phyloP scores from a whole-genome alignment of 108 stramenopile species.

The Cyclotella distinguenda region DNA sequence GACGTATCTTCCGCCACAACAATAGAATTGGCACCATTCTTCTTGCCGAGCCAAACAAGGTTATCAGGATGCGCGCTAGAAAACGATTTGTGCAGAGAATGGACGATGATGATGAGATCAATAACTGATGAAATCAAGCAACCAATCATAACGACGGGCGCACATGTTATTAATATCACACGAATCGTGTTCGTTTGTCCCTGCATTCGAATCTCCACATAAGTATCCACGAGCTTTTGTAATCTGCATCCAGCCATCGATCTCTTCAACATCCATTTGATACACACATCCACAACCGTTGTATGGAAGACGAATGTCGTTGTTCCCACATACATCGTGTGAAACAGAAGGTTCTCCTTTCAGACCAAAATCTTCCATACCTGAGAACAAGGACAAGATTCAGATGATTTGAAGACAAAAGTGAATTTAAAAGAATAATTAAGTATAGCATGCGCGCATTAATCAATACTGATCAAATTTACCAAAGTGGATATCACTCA shows the following conservation, averaged over 20 bases:
- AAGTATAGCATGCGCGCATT: too few species aligned
- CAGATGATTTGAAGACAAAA: too few species aligned
- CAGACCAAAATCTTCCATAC: constrained; percentile 7
- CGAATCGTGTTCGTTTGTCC: not conserved
- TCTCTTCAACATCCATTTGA: constrained; percentile 14
- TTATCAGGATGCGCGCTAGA: constrained; percentile 17
- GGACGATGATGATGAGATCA: too few species aligned
- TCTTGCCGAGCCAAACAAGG: constrained; percentile 15
- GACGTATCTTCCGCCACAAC: constrained; percentile 12
- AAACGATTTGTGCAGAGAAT: too few species aligned
- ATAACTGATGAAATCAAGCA: too few species aligned
- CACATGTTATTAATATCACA: constrained; percentile 13
- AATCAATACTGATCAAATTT: not conserved
- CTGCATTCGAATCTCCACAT: constrained; percentile 4
- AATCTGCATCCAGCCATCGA: constrained; percentile 17
- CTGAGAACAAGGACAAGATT: too few species aligned
- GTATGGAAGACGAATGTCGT: constrained; percentile 18
- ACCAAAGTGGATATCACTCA: constrained; percentile 6
- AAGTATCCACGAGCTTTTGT: constrained; percentile 11
- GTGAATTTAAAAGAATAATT: too few species aligned
- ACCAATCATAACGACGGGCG: not conserved
- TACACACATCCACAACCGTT: constrained; percentile 18
- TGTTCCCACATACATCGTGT: constrained; percentile 1
- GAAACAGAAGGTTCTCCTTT: not conserved
- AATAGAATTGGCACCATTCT: constrained; percentile 9